Evolutionary conservation across 164 flowering plant genomes (phyloP), one percentile per base, ranked within the genome.

Genomic region (Houttuynia cordata): DNA sequence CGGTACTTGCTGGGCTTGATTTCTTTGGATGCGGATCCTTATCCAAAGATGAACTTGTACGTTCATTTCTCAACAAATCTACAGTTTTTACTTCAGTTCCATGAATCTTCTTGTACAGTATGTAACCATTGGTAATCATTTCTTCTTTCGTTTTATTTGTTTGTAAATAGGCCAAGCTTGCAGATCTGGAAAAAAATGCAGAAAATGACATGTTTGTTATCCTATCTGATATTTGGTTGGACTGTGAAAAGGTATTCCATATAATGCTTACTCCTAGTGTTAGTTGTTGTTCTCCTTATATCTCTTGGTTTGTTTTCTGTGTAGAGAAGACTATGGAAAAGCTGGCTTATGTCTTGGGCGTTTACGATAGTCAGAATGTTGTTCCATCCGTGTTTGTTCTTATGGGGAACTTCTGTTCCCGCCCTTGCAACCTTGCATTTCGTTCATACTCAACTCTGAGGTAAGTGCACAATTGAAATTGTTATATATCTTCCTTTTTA

Each of bases 381-480:
- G 97, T 93, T 68, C 99, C 99, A 54, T 93, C 96, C 62, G 73
- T 93, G 45, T 93, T 93, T 75, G 92, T 93, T 60, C 77, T 94
- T 64, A 91, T 91, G 99, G 97, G 97, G 30, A 91, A 91, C 68
- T 94, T 94, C 73, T 86, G 89, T 62, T 91, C 97, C 68, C 86
- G 62, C 50, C 96, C 99, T 37, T 94, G 95, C 66, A 91, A 91
- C 69, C 86, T 94, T 42, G 74, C 97, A 34, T 94, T 90, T 61
- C 69, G 74, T 73, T 80, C 91, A 59, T 86, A 75, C 70, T 78
- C 96, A 57, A 80, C 58, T 62, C 83, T 93, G 60, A 86, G 96
- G 98, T 86, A 62, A 78, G 78, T 20, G 45, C n/a, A 10, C 17
- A 37, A 30, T 54, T 54, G 37, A 12, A 4, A 8, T 24, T 23